These are phyloP conservation scores for Microcos paniculata DNA, from an alignment of 345 rosid species.

Conservation along the genomic window DNA sequence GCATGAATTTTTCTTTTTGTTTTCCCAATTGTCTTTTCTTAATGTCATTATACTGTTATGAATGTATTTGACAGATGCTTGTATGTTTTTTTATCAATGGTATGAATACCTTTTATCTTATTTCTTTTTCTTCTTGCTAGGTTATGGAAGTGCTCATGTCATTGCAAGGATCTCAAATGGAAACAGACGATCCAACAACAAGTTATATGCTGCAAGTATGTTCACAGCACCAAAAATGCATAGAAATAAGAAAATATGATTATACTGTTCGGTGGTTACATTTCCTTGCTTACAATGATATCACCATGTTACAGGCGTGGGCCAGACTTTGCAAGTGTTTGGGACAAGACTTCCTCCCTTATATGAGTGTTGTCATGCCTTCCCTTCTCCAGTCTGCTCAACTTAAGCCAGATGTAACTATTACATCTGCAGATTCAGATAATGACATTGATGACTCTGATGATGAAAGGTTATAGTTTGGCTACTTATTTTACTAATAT, in stretches of 20 bases:
- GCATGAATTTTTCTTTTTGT: background rate
- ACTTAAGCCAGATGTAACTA: conserved; percentile 98
- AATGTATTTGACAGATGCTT: background rate
- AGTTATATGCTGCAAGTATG: conserved; percentile 98
- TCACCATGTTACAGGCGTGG: conserved; percentile 70
- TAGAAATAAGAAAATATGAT: background rate
- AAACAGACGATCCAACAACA: conserved; percentile 96
- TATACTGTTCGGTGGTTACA: background rate
- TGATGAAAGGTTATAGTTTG: conserved; percentile 80
- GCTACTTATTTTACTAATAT: conserved; percentile 10
- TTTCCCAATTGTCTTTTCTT: background rate
- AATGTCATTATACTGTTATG: background rate
- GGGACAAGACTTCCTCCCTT: conserved; percentile 98
- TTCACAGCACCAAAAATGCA: background rate
- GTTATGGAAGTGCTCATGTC: conserved; percentile 99
- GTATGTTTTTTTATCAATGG: conserved; percentile 1
- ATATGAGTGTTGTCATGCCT: conserved; percentile 98
- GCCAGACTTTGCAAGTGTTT: conserved; percentile 99
- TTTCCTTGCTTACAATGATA: conserved; percentile 10
- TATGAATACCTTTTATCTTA: background rate
- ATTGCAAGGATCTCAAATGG: conserved; percentile 95
- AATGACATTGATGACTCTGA: conserved; percentile 89
- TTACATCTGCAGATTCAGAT: conserved; percentile 96
- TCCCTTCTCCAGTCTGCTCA: conserved; percentile 97
- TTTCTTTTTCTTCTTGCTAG: conserved; percentile 31